phyloP scores from a whole-genome alignment of 208 protist species.

The Wallacemonas sp. region DNA sequence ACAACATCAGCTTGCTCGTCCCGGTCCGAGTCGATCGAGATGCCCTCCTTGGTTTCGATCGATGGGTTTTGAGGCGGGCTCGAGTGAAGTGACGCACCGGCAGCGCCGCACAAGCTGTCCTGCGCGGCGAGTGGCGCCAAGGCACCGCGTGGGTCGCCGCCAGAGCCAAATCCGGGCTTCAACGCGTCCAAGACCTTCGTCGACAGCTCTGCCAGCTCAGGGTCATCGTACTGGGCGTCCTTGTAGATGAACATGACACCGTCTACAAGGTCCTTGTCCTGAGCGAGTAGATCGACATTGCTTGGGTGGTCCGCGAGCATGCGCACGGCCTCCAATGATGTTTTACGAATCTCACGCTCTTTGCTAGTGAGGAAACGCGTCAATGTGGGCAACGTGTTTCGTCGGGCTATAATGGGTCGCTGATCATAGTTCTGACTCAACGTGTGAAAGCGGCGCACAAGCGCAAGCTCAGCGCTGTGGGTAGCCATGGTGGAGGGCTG shows the following conservation, averaged over 20 bases:
- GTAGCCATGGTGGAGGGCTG: slow-evolving; percentile 42
- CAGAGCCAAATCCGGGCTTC: slow-evolving; percentile 34
- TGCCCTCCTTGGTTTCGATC: neutral
- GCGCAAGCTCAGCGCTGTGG: slow-evolving; percentile 68
- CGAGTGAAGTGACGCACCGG: neutral
- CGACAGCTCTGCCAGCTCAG: slow-evolving; percentile 63
- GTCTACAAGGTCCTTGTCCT: slow-evolving; percentile 46
- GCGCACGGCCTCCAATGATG: slow-evolving; percentile 65
- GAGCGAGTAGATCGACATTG: slow-evolving; percentile 72
- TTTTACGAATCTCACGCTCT: slow-evolving; percentile 73
- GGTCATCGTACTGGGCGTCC: slow-evolving; percentile 74
- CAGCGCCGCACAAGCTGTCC: slow-evolving; percentile 11
- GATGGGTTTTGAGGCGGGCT: slow-evolving; percentile 11
- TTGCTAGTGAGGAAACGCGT: slow-evolving; percentile 80
- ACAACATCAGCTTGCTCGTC: neutral
- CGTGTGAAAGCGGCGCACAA: slow-evolving; percentile 79
- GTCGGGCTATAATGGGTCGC: slow-evolving; percentile 73
- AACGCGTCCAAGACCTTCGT: slow-evolving; percentile 51
- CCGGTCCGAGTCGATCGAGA: neutral
- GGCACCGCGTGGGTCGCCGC: slow-evolving; percentile 46
- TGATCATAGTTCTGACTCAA: slow-evolving; percentile 77
- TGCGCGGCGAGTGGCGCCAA: slow-evolving; percentile 10
- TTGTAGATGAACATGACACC: slow-evolving; percentile 72
- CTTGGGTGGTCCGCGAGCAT: slow-evolving; percentile 85
- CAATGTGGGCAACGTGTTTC: slow-evolving; percentile 82